A percentile compares a stretch with the other conserved stretches of the same genome.
Evolutionary conservation across 2,329 filamentous ascomycete genomes (phyloP).

Genomic region (Cercospora beticola): DNA sequence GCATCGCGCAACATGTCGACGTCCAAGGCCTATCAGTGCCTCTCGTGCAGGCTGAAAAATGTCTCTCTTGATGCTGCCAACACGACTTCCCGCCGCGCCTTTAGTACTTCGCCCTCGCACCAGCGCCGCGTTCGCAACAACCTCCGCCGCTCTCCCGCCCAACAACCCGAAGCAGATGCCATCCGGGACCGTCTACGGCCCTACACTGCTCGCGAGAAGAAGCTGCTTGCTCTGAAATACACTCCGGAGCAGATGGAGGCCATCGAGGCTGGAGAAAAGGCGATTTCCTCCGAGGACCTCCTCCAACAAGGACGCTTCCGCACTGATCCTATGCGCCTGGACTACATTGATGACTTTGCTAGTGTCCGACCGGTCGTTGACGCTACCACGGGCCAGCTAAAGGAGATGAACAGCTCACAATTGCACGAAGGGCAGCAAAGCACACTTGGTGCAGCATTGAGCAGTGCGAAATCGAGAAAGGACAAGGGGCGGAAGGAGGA

Average conservation of each 20-base stretch:
- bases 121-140: constrained; percentile 38
- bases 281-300: constrained; percentile 73
- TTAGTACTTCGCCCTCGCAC: constrained; percentile 43
- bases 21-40: constrained; percentile 35
- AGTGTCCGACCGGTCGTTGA: constrained; percentile 76
- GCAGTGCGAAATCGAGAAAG: constrained; percentile 5
- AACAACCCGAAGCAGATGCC: constrained; percentile 21
- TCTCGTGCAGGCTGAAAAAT: constrained; percentile 35
- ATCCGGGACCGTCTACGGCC: constrained; percentile 37
- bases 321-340: constrained; percentile 67
- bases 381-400: constrained; percentile 42
- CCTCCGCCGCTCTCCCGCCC: constrained; percentile 34
- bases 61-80: constrained; percentile 14
- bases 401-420: constrained; percentile 61
- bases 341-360: constrained; percentile 81
- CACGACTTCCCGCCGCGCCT: constrained; percentile 38
- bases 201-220: constrained; percentile 67
- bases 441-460: neutral
- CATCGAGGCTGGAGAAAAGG: constrained; percentile 75
- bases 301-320: constrained; percentile 70
- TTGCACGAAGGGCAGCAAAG: constrained; percentile 37
- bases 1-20: constrained; percentile 26
- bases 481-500: constrained; percentile 43
- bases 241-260: constrained; percentile 78
- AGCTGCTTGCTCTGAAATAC: constrained; percentile 65